phyloP scores from a whole-genome alignment of 352 stramenopile genomes.

The Globisporangium viniferum region DNA sequence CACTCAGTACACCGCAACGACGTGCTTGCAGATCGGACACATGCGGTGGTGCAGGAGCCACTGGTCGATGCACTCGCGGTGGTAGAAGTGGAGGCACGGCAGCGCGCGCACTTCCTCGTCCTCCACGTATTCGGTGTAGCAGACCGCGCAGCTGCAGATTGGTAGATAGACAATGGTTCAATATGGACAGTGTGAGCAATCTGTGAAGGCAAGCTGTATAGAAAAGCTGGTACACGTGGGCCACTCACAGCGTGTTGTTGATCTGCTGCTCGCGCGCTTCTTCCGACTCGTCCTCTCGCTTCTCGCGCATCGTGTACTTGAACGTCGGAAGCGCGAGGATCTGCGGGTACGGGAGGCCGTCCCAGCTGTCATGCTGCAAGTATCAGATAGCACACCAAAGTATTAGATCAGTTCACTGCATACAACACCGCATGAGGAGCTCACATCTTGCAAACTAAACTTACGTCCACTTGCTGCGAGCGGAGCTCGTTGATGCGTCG shows the following conservation, averaged over 20 bases:
- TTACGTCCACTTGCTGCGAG: slow-evolving; percentile 73
- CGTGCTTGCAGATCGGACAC: slow-evolving; percentile 86
- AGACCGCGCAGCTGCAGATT: slow-evolving; percentile 60
- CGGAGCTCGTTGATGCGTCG: slow-evolving; percentile 81
- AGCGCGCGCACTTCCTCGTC: slow-evolving; percentile 79
- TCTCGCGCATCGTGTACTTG: slow-evolving; percentile 54
- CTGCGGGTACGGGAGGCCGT: slow-evolving; percentile 78
- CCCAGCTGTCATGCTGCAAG: slow-evolving; percentile 53
- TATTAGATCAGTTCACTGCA: background rate
- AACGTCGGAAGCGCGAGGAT: slow-evolving; percentile 80
- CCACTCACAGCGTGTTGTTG: slow-evolving; percentile 56
- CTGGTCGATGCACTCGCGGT: slow-evolving; percentile 89
- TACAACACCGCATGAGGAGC: background rate
- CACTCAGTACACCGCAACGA: slow-evolving; percentile 75
- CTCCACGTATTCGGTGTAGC: slow-evolving; percentile 71
- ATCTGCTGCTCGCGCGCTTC: slow-evolving; percentile 29
- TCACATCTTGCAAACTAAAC: slow-evolving; percentile 8
- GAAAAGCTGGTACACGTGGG: background rate
- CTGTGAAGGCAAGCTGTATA: background rate
- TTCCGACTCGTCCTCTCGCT: slow-evolving; percentile 18
- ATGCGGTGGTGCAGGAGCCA: slow-evolving; percentile 85
- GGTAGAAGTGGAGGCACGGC: slow-evolving; percentile 87
- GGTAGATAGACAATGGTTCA: background rate
- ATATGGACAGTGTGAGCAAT: background rate
- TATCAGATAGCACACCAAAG: background rate